Evolutionary conservation across 179 eudicot genomes (phyloP).

Genomic region (Beta lomatogona): DNA sequence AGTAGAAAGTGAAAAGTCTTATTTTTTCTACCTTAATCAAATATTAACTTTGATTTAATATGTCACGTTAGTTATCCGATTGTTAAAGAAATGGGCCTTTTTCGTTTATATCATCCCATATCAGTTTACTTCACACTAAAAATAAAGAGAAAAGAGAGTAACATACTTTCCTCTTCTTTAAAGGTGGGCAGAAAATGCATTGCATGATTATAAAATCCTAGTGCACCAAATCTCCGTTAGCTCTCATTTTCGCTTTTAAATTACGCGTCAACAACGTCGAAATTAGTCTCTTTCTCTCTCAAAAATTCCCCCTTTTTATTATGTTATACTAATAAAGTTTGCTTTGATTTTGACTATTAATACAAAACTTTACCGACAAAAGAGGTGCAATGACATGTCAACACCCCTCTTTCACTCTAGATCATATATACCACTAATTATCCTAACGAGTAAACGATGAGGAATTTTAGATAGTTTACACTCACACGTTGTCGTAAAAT

Average conservation of each 20-base stretch:
- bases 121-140: no score
- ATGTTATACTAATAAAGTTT: conserved; percentile 1
- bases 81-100: no score
- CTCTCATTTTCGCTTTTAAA: conserved; percentile 26
- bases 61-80: no score
- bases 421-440: not conserved
- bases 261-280: conserved; percentile 10
- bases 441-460: not conserved
- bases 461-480: not conserved
- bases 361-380: conserved; percentile 3
- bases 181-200: not conserved
- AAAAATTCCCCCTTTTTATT: no score
- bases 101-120: no score
- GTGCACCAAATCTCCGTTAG: conserved; percentile 19
- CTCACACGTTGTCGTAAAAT: not conserved
- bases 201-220: conserved; percentile 2
- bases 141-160: not conserved
- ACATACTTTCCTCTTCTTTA: not conserved
- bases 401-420: not conserved
- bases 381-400: not conserved
- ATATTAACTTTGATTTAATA: no score
- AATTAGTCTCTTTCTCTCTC: not conserved
- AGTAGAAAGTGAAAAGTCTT: no score
- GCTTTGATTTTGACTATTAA: conserved; percentile 19
- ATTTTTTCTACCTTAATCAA: no score